Evolutionary conservation across 2,329 filamentous ascomycete species (phyloP).

Genomic region (Colletotrichum viniferum): DNA sequence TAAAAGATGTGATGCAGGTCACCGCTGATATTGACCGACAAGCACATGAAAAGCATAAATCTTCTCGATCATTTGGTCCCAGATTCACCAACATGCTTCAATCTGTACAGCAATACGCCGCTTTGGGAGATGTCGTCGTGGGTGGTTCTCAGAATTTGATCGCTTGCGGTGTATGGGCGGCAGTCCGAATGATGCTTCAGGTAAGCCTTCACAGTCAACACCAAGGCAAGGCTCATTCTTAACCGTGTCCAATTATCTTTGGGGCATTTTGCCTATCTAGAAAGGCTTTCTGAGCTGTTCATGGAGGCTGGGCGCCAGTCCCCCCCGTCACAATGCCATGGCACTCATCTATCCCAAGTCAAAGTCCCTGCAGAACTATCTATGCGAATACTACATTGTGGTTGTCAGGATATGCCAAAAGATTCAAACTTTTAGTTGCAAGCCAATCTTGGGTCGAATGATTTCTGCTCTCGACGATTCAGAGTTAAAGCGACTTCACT

Average conservation of each 20-base stretch:
- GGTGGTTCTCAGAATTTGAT: too few relatives aligned
- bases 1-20: too few relatives aligned
- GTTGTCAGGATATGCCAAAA: neutral
- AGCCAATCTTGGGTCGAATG: fast-evolving
- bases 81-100: too few relatives aligned
- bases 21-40: too few relatives aligned
- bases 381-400: neutral
- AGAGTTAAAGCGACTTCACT: neutral
- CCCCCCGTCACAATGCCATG: neutral
- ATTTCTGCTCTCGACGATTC: neutral
- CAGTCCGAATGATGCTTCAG: neutral
- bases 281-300: neutral
- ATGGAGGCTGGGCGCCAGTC: neutral
- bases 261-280: neutral
- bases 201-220: too few relatives aligned
- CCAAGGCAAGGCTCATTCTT: too few relatives aligned
- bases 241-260: too few relatives aligned
- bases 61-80: too few relatives aligned
- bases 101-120: too few relatives aligned
- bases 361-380: fast-evolving
- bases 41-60: too few relatives aligned
- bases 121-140: too few relatives aligned
- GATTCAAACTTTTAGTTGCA: fast-evolving
- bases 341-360: neutral
- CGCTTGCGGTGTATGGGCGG: too few relatives aligned